Evolutionary conservation across 177 flowering plant genomes (phyloP).

Genomic region (Tripterygium wilfordii): DNA sequence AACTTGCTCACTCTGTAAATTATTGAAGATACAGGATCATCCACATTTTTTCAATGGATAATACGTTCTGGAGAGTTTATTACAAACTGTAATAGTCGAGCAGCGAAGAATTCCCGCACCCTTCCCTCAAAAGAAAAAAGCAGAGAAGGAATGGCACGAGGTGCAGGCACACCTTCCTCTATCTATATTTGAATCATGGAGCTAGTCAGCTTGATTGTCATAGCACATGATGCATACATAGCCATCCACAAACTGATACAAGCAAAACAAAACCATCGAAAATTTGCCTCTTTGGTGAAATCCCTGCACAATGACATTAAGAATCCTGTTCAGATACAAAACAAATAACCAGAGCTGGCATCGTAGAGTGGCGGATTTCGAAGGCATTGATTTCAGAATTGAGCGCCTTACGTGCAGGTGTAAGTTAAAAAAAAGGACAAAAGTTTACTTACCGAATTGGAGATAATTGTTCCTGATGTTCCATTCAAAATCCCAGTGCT

Average conservation of each 20-base stretch:
- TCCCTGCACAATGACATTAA: slow-evolving; percentile 32
- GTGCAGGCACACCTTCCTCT: too few species aligned
- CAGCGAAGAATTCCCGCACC: too few species aligned
- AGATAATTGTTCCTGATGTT: slow-evolving; percentile 64
- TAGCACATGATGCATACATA: slow-evolving; percentile 18
- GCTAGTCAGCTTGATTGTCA: slow-evolving; percentile 1
- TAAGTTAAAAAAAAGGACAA: too few species aligned
- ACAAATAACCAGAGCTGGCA: too few species aligned
- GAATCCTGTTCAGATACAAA: background rate
- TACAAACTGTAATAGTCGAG: too few species aligned
- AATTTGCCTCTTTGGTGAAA: slow-evolving; percentile 26
- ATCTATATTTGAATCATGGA: background rate
- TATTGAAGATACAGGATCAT: slow-evolving; percentile 4
- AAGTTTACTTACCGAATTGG: slow-evolving; percentile 62
- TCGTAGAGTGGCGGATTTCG: too few species aligned
- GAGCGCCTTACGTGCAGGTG: too few species aligned
- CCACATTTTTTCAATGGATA: too few species aligned
- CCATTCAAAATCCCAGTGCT: slow-evolving; percentile 93
- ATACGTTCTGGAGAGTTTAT: too few species aligned
- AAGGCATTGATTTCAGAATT: too few species aligned
- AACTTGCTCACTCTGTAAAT: slow-evolving; percentile 9
- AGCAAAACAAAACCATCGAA: slow-evolving; percentile 16
- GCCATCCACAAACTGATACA: slow-evolving; percentile 23
- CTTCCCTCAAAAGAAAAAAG: too few species aligned
- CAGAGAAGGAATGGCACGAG: too few species aligned